Conservation (phyloP, 2,329 filamentous ascomycete genomes). For the Elsinoe batatas region DNA sequence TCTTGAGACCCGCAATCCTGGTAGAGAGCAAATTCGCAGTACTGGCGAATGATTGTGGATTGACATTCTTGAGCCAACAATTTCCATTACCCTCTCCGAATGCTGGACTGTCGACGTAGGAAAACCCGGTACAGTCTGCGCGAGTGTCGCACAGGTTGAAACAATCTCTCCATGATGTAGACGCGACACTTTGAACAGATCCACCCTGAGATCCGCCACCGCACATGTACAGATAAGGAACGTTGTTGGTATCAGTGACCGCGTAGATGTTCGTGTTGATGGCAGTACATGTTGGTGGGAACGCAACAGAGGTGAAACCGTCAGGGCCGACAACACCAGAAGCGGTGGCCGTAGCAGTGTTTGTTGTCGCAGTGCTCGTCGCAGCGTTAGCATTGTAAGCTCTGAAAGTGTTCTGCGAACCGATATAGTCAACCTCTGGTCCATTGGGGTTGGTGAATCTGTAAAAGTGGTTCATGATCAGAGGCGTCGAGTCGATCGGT, state of each 20-base stretch:
- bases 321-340: constrained; percentile 7
- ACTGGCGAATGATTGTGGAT: constrained; percentile 14
- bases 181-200: not conserved
- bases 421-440: constrained; percentile 23
- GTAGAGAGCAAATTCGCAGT: constrained; percentile 14
- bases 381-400: constrained; percentile 14
- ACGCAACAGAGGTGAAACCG: constrained; percentile 14
- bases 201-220: constrained; percentile 15
- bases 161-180: constrained; percentile 17
- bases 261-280: constrained; percentile 15
- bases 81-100: constrained; percentile 18
- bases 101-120: constrained; percentile 17
- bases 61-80: constrained; percentile 15
- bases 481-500: constrained; percentile 21
- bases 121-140: constrained; percentile 19
- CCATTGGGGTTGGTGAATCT: constrained; percentile 19
- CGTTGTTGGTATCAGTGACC: constrained; percentile 7
- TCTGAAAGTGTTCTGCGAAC: constrained; percentile 18
- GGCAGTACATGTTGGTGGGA: constrained; percentile 14
- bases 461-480: constrained; percentile 25
- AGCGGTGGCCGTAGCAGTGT: constrained; percentile 10
- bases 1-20: constrained; percentile 12
- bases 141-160: constrained; percentile 19
- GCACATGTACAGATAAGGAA: constrained; percentile 16
- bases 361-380: constrained; percentile 18